Evolutionary conservation across 2,329 filamentous ascomycete species (phyloP), one percentile per base, ranked within the genome.

Genomic region (Trichoderma simmonsii): DNA sequence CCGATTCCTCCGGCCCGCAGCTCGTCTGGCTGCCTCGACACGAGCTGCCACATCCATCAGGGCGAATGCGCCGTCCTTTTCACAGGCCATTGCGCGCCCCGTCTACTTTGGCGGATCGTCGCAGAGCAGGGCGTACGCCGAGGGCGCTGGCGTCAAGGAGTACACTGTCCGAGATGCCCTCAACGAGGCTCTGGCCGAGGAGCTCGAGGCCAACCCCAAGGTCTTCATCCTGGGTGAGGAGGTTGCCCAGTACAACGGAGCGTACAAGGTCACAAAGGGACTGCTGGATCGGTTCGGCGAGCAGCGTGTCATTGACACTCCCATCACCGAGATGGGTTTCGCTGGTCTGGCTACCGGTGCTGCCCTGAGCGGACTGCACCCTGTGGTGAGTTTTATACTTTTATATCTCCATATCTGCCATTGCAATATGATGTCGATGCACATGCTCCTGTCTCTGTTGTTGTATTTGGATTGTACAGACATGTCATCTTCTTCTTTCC

Each of bases 261-360:
- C 95, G 81, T 99, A 99, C 91, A 99, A 99, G 87, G 95, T 99
- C 82, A 99, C 96, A 80, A 98, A 97, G 88, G 96, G 96, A 77
- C 90, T 99, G 75, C 85, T 98, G 79, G 96, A 99, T 86, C 93
- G 95, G 79, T 99, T 99, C 83, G 96, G 96, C 78, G 95, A 97
- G 75, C 97, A 95, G 89, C 90, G 96, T 82, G 93, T 99, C 78
- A 99, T 99, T 81, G 96, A 99, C 85, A 97, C 93, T 76, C 96
- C 96, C 80, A 99, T 99, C 85, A 99, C 96, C 74, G 96, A 99
- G 86, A 95, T 92, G 79, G 96, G 96, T 78, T 99, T 99, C 87
- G 88, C 87, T 81, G 96, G 96, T 88, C 88, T 99, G 74, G 95
- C 95, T 69, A 92, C 98, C 75, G 96, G 96, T 84, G 94, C 96